Conservation (phyloP, 2,329 filamentous ascomycete genomes). For the Herpotrichia juniperi region DNA sequence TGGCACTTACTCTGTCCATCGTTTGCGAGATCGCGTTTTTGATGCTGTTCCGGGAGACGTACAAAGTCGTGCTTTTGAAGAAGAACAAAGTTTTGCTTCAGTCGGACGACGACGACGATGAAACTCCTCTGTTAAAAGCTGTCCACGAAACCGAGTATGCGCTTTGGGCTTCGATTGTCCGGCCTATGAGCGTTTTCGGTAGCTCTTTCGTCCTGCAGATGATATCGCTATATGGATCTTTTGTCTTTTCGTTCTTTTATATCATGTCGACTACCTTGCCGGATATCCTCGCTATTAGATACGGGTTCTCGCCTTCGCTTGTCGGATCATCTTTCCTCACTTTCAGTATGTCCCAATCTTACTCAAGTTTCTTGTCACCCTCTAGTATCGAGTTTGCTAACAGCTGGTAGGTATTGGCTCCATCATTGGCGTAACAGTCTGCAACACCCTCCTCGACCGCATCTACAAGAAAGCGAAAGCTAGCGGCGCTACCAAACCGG, state of each 20-base stretch:
- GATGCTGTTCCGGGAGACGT: constrained; percentile 64
- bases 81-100: constrained; percentile 22
- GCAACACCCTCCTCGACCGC: constrained; percentile 59
- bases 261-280: constrained; percentile 55
- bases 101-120: constrained; percentile 12
- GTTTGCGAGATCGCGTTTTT: constrained; percentile 60
- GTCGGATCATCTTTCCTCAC: constrained; percentile 61
- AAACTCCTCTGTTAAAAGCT: constrained; percentile 11
- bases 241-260: constrained; percentile 54
- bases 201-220: constrained; percentile 62
- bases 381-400: constrained; percentile 6
- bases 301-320: constrained; percentile 55
- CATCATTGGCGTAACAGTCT: constrained; percentile 54
- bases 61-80: constrained; percentile 61
- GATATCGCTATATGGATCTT: constrained; percentile 51
- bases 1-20: constrained; percentile 55
- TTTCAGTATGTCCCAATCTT: constrained; percentile 54
- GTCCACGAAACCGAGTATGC: constrained; percentile 27
- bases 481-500: constrained; percentile 51
- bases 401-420: constrained; percentile 53
- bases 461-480: constrained; percentile 54
- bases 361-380: not conserved
- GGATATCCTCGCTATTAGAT: constrained; percentile 48
- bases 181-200: constrained; percentile 51
- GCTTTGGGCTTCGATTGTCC: constrained; percentile 46